Conservation (phyloP, 1,284 basidiomycete species). For the Ceratobasidium sp. region DNA sequence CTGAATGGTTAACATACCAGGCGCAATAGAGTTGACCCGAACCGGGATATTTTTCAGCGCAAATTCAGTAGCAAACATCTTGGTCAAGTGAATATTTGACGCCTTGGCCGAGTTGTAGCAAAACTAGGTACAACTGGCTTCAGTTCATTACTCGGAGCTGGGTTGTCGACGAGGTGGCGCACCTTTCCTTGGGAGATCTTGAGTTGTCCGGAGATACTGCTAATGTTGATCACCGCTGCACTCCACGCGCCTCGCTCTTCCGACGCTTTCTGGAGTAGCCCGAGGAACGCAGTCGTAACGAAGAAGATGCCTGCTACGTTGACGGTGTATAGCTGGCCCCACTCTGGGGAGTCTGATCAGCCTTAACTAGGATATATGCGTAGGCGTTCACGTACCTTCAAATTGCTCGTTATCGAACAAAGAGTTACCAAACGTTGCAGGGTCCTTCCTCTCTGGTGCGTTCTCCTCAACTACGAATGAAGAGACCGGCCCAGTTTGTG, state of each 20-base stretch:
- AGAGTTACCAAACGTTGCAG: conserved; percentile 73
- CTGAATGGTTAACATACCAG: conserved; percentile 55
- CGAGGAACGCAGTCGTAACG: conserved; percentile 80
- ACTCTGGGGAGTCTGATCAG: not conserved
- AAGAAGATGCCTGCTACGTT: conserved; percentile 82
- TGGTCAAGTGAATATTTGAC: conserved; percentile 78
- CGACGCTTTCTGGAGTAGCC: conserved; percentile 64
- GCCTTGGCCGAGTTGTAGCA: conserved; percentile 84
- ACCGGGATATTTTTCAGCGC: conserved; percentile 72
- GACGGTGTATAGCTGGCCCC: conserved; percentile 54
- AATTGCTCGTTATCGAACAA: conserved; percentile 77
- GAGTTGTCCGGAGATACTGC: conserved; percentile 75
- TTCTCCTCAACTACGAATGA: conserved; percentile 69
- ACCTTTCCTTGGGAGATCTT: not conserved
- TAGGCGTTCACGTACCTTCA: conserved; percentile 54
- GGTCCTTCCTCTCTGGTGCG: conserved; percentile 70
- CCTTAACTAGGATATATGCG: not conserved
- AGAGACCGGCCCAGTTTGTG: conserved; percentile 75
- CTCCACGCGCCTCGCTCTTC: conserved; percentile 54
- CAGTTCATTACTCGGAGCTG: too few species aligned
- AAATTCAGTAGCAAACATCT: conserved; percentile 80
- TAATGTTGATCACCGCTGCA: conserved; percentile 79
- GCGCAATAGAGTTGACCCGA: conserved; percentile 72
- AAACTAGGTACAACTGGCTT: conserved; percentile 65
- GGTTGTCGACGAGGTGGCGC: too few species aligned